Evolutionary conservation across 495 filamentous ascomycete genomes (phyloP).

Genomic region (Cetradonia linearis): DNA sequence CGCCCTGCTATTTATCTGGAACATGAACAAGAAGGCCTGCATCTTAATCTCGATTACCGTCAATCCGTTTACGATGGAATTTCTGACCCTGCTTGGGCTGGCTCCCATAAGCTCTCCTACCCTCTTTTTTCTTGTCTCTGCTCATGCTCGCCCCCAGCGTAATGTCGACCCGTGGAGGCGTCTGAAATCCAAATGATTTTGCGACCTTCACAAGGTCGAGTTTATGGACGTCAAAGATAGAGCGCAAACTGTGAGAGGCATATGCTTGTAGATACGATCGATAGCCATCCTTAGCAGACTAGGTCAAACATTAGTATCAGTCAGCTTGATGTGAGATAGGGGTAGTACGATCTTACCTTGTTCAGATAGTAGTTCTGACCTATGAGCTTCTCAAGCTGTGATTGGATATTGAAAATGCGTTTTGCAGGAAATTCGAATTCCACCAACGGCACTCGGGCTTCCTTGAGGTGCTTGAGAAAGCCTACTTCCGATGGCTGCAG

Average conservation of each 20-base stretch:
- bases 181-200: conserved; percentile 82
- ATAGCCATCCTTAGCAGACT: conserved; percentile 61
- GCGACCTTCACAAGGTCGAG: conserved; percentile 89
- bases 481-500: conserved; percentile 85
- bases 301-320: conserved; percentile 5
- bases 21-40: not conserved
- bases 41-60: conserved; percentile 1
- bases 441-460: conserved; percentile 82
- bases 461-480: conserved; percentile 85
- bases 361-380: conserved; percentile 93
- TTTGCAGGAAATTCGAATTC: conserved; percentile 91
- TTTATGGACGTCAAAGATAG: conserved; percentile 88
- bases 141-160: conserved; percentile 77
- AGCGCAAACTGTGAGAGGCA: conserved; percentile 77
- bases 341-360: conserved; percentile 43
- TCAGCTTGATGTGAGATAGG: not conserved
- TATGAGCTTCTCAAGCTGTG: conserved; percentile 85
- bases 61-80: conserved; percentile 17
- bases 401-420: conserved; percentile 91
- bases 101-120: conserved; percentile 71
- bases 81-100: conserved; percentile 41
- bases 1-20: conserved; percentile 5
- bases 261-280: conserved; percentile 90
- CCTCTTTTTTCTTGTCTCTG: conserved; percentile 73
- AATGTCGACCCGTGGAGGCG: conserved; percentile 87